Evolutionary conservation across 768 basidiomycete species (phyloP), one percentile per base, ranked within the genome.

Genomic region (Suillus lakei): DNA sequence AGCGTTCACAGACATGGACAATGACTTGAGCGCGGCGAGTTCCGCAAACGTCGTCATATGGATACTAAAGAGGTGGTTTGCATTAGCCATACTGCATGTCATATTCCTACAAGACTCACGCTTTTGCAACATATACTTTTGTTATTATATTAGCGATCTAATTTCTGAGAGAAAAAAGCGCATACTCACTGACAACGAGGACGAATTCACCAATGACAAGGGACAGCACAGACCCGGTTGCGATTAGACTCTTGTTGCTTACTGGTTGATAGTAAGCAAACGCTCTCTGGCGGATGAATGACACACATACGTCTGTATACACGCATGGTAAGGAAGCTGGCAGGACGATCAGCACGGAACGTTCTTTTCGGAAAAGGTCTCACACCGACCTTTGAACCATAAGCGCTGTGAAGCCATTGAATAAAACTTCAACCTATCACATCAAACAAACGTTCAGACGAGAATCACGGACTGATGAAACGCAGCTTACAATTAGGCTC

Each of bases 1-100:
- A 0, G 79, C 85, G 67, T 88, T 88, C 68, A 88, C 81, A 3
- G 84, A 74, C 54, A 83, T 83, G 0, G 85, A 83, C 44, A 87
- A 72, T 5, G 78, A 86, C 79, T 86, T 87, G 28, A 89, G 72
- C 61, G 73, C 64, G 23, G 66, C 65, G 43, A 89, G 76, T 23
- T 86, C 75, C 12, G 18, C 66, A 79, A 83, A 86, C 1, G 84
- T 85, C 8, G 73, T 2, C 10, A 69, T 28, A 21, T 21, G 69
- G 67, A 86, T 50, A 23, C 86, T 88, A 64, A 21, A 12, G 1
- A 77, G 68, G 9, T 6, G 2, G 18, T 23, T 12, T 6, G 32
- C 28, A 30, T 75, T 39, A 70, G 68, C 26, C 10, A 30, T 26
- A 30, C 21, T 54, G 5, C 18, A 1, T 7, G 60, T 41, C 5